phyloP scores from a whole-genome alignment of 257 asterid species.

The Plantago ovata region DNA sequence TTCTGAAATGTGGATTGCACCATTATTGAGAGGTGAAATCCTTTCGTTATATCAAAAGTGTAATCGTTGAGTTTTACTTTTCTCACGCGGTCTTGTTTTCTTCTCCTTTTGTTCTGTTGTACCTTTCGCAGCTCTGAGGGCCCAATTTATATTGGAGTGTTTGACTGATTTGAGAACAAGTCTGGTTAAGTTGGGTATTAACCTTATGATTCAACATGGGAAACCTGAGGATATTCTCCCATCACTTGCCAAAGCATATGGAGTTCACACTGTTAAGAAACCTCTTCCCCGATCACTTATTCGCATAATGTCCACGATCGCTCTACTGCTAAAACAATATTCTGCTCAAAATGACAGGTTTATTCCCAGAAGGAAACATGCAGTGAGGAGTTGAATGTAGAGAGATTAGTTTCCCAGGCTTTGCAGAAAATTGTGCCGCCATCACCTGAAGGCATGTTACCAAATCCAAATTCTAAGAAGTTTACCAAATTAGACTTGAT shows the following conservation, averaged over 20 bases:
- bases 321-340: background rate
- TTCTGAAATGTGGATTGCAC: background rate
- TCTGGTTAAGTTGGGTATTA: conserved; percentile 63
- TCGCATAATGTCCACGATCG: background rate
- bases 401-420: conserved; percentile 52
- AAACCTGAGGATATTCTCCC: conserved; percentile 88
- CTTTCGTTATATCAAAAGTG: background rate
- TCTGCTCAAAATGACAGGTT: conserved; percentile 43
- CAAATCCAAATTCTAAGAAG: conserved; percentile 21
- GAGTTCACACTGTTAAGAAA: conserved; percentile 75
- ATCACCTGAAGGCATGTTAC: conserved; percentile 28
- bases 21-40: background rate
- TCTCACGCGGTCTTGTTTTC: background rate
- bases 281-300: background rate
- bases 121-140: conserved; percentile 68
- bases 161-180: conserved; percentile 66
- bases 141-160: conserved; percentile 70
- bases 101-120: conserved; percentile 6
- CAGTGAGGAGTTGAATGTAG: conserved; percentile 85
- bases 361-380: conserved; percentile 96
- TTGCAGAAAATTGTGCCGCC: conserved; percentile 27
- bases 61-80: background rate
- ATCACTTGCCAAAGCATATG: conserved; percentile 58
- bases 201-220: conserved; percentile 75
- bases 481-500: conserved; percentile 50